Evolutionary conservation across 164 flowering plant species (phyloP), one percentile per base, ranked within the genome.

Genomic region (Tetrastigma voinierianum): DNA sequence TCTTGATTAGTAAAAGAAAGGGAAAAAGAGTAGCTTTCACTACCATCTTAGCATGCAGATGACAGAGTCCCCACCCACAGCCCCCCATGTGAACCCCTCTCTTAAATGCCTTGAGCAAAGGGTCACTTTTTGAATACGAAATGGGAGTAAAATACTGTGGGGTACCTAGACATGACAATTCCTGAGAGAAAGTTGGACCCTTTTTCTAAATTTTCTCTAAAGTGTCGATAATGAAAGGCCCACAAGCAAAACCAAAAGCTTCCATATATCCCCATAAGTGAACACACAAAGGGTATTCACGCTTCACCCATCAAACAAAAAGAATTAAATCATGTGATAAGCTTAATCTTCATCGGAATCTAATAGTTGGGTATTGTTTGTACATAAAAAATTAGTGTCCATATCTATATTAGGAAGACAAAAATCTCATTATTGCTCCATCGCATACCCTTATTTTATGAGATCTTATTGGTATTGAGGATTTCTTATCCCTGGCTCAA

Each of bases 71-170:
- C 64, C 60, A 43, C 74, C 65, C 55, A 60, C 60, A 43, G 69
- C 65, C 62, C 75, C 72, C 78, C 81, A 78, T 75, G 82, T 78
- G 82, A 81, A 72, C 51, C 44, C 67, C 65, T 66, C 69, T 63
- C 67, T 51, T 61, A 58, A 80, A 64, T 81, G 77, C 72, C 77
- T 82, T 77, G 62, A 70, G 66, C 63, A 47, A 61, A 59, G 69
- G 70, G 79, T 73, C 72, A 71, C 49, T 70, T 55, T 73, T 61
- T 56, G 52, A 68, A 72, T 9, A 19, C 59, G 59, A 69, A 73
- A 63, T 73, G 69, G 68, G 62, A 61, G 55, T 70, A 70, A 56
- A 52, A n/a, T n/a, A n/a, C n/a, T n/a, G n/a, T n/a, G n/a, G n/a
- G n/a, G n/a, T n/a, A n/a, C 60, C 47, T 56, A 64, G 56, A 67